phyloP scores from a whole-genome alignment of 75 land plant genomes.

The Isoetes taiwanensis region DNA sequence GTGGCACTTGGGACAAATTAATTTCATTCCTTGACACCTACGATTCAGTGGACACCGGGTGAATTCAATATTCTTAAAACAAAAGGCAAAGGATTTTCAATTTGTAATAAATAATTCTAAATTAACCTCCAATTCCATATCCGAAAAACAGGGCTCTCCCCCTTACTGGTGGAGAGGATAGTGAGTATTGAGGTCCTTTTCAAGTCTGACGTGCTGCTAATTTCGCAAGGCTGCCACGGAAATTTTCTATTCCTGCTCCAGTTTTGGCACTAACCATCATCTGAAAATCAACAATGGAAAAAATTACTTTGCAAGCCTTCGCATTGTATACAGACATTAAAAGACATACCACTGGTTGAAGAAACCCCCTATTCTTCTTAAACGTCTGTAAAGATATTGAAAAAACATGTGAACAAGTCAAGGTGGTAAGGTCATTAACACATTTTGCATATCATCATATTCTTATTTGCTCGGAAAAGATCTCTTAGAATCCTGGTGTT shows the following conservation, averaged over 20 bases:
- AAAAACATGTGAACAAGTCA: neutral
- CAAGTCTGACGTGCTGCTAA: slow-evolving; percentile 20
- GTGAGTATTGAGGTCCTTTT: too few relatives aligned
- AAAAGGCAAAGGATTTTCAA: too few relatives aligned
- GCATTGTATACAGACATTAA: neutral
- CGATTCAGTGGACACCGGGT: too few relatives aligned
- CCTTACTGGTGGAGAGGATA: too few relatives aligned
- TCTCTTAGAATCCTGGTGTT: too few relatives aligned
- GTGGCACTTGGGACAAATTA: too few relatives aligned
- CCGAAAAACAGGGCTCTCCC: too few relatives aligned
- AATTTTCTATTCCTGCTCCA: slow-evolving; percentile 69
- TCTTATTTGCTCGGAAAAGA: neutral
- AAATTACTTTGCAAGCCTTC: neutral
- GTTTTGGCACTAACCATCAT: slow-evolving; percentile 96
- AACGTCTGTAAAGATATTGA: slow-evolving; percentile 39
- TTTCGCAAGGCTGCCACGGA: slow-evolving; percentile 49
- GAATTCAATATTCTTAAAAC: too few relatives aligned
- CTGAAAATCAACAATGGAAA: slow-evolving; percentile 20
- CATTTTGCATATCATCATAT: neutral
- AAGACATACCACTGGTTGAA: slow-evolving; percentile 64
- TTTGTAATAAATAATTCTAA: too few relatives aligned
- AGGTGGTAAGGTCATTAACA: neutral
- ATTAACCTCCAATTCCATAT: too few relatives aligned
- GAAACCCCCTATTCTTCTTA: slow-evolving; percentile 41
- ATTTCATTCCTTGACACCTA: too few relatives aligned